Conservation (phyloP, 2,329 filamentous ascomycete species). For the Colletotrichum acutatum region DNA sequence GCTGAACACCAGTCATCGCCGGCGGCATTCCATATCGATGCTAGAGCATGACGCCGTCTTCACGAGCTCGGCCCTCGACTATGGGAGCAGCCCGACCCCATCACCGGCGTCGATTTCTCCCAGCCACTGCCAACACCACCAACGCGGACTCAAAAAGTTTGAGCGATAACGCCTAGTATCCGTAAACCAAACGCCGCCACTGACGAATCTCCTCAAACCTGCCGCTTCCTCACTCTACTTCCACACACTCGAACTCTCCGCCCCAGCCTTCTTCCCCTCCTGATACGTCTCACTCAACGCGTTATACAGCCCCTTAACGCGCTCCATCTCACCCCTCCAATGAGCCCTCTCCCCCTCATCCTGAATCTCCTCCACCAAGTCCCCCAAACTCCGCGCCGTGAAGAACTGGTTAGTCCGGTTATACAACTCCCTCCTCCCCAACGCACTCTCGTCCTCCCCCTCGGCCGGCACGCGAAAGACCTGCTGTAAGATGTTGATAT, state of each 20-base stretch:
- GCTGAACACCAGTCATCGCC: neutral
- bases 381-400: constrained; percentile 52
- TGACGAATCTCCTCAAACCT: neutral
- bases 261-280: constrained; percentile 54
- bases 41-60: neutral
- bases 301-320: constrained; percentile 61
- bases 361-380: constrained; percentile 51
- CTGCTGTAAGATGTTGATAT: constrained; percentile 66
- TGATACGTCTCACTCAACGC: constrained; percentile 60
- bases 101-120: constrained; percentile 15
- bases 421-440: constrained; percentile 57
- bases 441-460: constrained; percentile 49
- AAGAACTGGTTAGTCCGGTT: constrained; percentile 69
- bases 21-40: neutral
- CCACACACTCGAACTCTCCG: constrained; percentile 60
- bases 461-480: constrained; percentile 62
- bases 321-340: constrained; percentile 53
- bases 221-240: constrained; percentile 44
- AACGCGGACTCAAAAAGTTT: neutral
- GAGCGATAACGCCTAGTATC: neutral
- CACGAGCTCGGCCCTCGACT: neutral
- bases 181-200: neutral
- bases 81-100: neutral
- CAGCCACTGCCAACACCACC: constrained; percentile 4
- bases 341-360: constrained; percentile 45